phyloP scores from a whole-genome alignment of 768 basidiomycete genomes.

The Psilocybe sp. region DNA sequence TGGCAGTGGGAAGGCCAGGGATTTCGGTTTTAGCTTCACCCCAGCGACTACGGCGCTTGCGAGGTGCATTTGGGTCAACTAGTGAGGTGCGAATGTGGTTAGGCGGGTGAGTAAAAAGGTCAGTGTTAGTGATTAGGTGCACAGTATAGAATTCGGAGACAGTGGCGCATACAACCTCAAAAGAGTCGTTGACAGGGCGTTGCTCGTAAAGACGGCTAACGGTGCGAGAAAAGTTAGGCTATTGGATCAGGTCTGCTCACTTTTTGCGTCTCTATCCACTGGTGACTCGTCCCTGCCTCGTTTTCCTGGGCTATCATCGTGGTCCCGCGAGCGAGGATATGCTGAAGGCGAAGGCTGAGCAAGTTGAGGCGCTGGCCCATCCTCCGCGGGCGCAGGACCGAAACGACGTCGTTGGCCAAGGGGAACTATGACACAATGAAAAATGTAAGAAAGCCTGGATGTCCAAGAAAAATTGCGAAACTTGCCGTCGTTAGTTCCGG shows the following conservation, averaged over 20 bases:
- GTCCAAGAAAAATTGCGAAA: constrained; percentile 13
- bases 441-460: constrained; percentile 10
- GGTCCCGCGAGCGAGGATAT: constrained; percentile 65
- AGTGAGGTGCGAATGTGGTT: constrained; percentile 46
- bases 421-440: constrained; percentile 49
- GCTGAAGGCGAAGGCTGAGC: constrained; percentile 86
- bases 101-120: constrained; percentile 50
- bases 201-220: constrained; percentile 17
- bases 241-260: constrained; percentile 54
- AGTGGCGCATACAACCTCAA: constrained; percentile 22
- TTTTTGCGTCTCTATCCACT: constrained; percentile 57
- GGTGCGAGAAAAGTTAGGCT: constrained; percentile 16
- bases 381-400: constrained; percentile 83
- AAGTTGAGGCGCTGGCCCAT: constrained; percentile 76
- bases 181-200: constrained; percentile 31
- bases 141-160: constrained; percentile 12
- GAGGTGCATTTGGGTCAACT: constrained; percentile 84
- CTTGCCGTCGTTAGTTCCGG: constrained; percentile 90
- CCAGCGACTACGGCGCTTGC: constrained; percentile 97
- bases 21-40: constrained; percentile 91
- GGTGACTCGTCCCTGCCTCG: constrained; percentile 70
- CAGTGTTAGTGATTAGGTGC: constrained; percentile 29
- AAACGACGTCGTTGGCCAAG: constrained; percentile 89
- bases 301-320: constrained; percentile 58
- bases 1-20: constrained; percentile 91